phyloP scores from a whole-genome alignment of 306 rosid species.

The Heteromeles arbutifolia region DNA sequence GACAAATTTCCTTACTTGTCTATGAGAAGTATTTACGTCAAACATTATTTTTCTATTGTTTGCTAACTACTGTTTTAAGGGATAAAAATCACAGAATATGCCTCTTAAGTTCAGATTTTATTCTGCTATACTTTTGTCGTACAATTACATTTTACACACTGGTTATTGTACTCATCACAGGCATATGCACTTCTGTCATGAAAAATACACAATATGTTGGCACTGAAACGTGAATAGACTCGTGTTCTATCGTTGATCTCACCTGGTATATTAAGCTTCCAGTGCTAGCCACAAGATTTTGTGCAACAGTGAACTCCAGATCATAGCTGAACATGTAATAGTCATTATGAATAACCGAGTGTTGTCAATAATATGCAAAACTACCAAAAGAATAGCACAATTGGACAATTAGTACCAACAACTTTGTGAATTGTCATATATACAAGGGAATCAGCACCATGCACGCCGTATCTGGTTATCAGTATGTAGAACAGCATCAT shows the following conservation, averaged over 20 bases:
- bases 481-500: conserved; percentile 55
- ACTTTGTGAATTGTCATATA: conserved; percentile 74
- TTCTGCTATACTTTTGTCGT: neutral
- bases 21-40: neutral
- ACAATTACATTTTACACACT: neutral
- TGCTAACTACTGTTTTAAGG: neutral
- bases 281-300: conserved; percentile 73
- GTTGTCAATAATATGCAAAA: neutral
- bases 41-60: neutral
- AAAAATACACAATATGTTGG: conserved; percentile 8
- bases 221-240: conserved; percentile 4
- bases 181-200: conserved; percentile 9
- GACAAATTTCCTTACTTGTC: neutral
- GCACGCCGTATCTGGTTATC: conserved; percentile 91
- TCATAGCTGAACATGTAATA: conserved; percentile 63
- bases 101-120: neutral
- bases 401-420: conserved; percentile 59
- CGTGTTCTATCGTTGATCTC: conserved; percentile 12
- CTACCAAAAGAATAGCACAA: neutral
- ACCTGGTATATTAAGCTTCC: conserved; percentile 94
- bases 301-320: conserved; percentile 92
- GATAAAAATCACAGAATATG: neutral
- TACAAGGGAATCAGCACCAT: conserved; percentile 95
- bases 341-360: conserved; percentile 5
- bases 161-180: neutral